Percentiles rank a stretch among this genome's conserved stretches.
These are phyloP conservation scores for Neopestalotiopsis clavispora DNA, from an alignment of 2,329 filamentous ascomycete species.

Conservation along the genomic window DNA sequence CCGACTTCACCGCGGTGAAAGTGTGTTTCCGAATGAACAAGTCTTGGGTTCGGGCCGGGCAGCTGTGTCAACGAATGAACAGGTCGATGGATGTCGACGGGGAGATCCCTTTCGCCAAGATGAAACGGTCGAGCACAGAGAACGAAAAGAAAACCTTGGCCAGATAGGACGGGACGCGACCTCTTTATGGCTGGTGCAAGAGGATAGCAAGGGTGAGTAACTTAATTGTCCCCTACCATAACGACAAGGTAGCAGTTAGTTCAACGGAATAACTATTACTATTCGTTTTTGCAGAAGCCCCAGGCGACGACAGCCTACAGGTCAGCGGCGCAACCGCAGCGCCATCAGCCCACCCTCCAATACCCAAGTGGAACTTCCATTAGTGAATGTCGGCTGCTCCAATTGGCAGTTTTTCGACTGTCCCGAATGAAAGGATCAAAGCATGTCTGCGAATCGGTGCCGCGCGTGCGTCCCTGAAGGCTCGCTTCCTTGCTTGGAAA, in stretches of 20 bases:
- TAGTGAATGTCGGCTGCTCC: constrained; percentile 11
- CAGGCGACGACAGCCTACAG: neutral
- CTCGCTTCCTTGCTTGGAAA: neutral
- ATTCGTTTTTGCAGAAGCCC: constrained; percentile 10
- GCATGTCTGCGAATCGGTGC: constrained; percentile 11
- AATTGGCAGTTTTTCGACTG: constrained; percentile 1
- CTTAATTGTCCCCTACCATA: neutral
- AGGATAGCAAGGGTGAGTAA: neutral
- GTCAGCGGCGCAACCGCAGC: constrained; percentile 5
- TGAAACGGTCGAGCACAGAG: constrained; percentile 14
- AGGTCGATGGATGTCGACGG: neutral
- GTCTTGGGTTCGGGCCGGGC: neutral
- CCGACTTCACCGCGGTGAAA: neutral
- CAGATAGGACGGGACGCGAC: neutral
- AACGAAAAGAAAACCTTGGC: constrained; percentile 1
- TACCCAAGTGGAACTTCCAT: constrained; percentile 14
- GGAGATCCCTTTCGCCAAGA: constrained; percentile 1
- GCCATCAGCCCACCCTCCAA: constrained; percentile 9
- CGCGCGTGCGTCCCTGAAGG: constrained; percentile 2
- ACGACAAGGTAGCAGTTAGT: constrained; percentile 16
- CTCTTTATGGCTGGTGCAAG: constrained; percentile 6
- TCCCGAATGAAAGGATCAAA: constrained; percentile 5
- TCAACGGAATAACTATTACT: constrained; percentile 20
- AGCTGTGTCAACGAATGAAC: neutral
- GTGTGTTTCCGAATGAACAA: neutral